Base-by-base conservation (phyloP, 192 early-diverging fungal species). In the Haplosporangium gracile region DNA sequence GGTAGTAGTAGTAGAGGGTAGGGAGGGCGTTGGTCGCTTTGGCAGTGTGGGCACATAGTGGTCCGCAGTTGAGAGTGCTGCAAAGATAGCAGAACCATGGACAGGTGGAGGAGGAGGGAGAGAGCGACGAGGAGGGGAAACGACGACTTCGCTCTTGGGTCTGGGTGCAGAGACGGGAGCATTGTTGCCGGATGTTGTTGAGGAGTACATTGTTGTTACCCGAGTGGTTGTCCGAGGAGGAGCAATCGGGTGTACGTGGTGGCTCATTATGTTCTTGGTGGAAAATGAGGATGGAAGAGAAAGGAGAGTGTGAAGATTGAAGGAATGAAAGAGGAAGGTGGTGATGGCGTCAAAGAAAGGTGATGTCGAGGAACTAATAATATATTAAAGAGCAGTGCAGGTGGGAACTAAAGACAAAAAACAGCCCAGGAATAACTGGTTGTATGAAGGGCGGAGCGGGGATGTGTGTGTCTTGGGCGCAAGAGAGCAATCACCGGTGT, bases 101-200 rank as follows among this genome's bases (percentile, higher is more conserved):
- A 82, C 45, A 29, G 80, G 80, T 32, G 80, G 80, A 20, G 80
- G 80, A 42, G 80, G 79, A 49, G 79, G 80, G 13, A 82, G 74
- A 7, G 74, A 60, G 18, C 80, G 80, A 20, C 26, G 45, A 40
- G 80, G 80, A 16, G 70, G 47, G 9, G 70, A 32, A 10, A 65
- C 40, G 22, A 76, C 53, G 29, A 75, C n/a, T 8, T 82, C 80
- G 55, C 80, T 82, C 40, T 82, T 82, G 36, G 80, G 80, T 2
- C 75, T 75, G 2, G 75, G 80, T 13, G 74, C 39, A n/a, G 80
- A 74, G 20, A 75, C 49, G 8, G 80, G 80, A 15, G 74, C 32
- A 60, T 53, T 42, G 40, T 53, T 42, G 40, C 29, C 57, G 73
- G 51, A 42, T 26, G 55, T 57, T 13, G 60, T 63, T 63, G 71